These are phyloP conservation scores for Lathyrus oleraceus DNA, from an alignment of 306 rosid genomes.

Conservation along the genomic window DNA sequence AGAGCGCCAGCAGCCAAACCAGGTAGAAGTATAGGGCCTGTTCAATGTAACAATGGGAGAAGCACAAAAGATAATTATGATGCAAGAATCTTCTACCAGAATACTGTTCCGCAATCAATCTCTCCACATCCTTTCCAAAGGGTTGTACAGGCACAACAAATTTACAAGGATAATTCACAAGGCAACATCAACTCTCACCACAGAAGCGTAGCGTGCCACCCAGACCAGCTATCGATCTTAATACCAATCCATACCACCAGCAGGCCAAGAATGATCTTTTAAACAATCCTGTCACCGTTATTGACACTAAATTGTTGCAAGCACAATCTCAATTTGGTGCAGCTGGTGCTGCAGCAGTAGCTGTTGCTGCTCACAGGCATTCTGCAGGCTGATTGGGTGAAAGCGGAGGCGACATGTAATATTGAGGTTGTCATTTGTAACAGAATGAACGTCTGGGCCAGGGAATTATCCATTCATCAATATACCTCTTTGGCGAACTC, in stretches of 20 bases:
- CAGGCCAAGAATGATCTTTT: too few species aligned
- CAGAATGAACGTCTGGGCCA: conserved; percentile 95
- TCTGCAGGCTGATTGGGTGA: too few species aligned
- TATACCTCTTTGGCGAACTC: conserved; percentile 90
- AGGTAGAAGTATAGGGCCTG: conserved; percentile 80
- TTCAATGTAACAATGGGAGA: conserved; percentile 54
- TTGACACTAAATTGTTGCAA: too few species aligned
- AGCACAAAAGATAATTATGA: conserved; percentile 49
- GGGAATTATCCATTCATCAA: conserved; percentile 95
- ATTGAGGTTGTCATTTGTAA: conserved; percentile 93
- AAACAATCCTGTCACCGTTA: too few species aligned
- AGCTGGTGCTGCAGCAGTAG: too few species aligned
- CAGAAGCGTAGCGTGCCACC: conserved; percentile 40
- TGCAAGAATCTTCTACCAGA: conserved; percentile 46
- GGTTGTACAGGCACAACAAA: conserved; percentile 28
- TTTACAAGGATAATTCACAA: conserved; percentile 45
- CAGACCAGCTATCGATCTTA: conserved; percentile 47
- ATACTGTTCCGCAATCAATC: conserved; percentile 46
- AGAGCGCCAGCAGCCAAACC: conserved; percentile 78
- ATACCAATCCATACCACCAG: conserved; percentile 56
- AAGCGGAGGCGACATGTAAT: too few species aligned
- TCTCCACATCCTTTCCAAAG: conserved; percentile 62
- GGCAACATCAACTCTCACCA: conserved; percentile 43
- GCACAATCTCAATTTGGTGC: too few species aligned
- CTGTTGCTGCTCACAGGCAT: too few species aligned